A percentile compares a stretch with the other conserved stretches of the same genome.
phyloP scores from a whole-genome alignment of 2,329 filamentous ascomycete genomes.

The Aspergillus sp. region DNA sequence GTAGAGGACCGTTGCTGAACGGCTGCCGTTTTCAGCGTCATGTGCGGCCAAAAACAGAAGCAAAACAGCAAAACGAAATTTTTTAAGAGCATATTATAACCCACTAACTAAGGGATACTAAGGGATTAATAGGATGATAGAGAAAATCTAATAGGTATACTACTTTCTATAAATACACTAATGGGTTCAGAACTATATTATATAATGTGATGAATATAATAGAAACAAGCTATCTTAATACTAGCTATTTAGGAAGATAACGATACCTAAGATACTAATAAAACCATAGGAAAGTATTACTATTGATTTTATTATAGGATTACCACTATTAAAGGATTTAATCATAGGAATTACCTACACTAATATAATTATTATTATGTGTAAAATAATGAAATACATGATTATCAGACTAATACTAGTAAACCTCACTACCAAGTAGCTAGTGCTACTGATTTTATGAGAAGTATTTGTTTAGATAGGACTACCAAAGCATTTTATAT shows the following conservation, averaged over 20 bases:
- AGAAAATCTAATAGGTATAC: no score
- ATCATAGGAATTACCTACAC: background rate
- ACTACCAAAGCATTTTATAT: background rate
- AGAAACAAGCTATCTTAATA: no score
- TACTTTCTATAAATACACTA: no score
- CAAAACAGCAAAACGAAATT: no score
- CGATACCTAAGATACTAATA: background rate
- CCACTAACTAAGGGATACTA: background rate
- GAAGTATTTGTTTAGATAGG: background rate
- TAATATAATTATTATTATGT: background rate
- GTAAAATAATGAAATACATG: slow-evolving; percentile 6
- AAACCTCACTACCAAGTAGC: no score
- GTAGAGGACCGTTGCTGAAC: no score
- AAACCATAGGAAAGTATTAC: slow-evolving; percentile 3
- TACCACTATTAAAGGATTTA: background rate
- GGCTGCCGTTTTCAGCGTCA: no score
- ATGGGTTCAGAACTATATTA: no score
- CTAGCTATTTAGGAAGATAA: background rate
- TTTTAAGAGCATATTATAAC: slow-evolving; percentile 3
- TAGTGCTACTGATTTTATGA: no score
- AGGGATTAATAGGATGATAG: slow-evolving; percentile 1
- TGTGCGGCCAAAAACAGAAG: no score
- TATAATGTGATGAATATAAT: no score
- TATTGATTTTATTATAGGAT: background rate
- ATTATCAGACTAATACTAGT: background rate